Evolutionary conservation across 768 basidiomycete genomes (phyloP).

Genomic region (Xerocomus brunneocitrinus): DNA sequence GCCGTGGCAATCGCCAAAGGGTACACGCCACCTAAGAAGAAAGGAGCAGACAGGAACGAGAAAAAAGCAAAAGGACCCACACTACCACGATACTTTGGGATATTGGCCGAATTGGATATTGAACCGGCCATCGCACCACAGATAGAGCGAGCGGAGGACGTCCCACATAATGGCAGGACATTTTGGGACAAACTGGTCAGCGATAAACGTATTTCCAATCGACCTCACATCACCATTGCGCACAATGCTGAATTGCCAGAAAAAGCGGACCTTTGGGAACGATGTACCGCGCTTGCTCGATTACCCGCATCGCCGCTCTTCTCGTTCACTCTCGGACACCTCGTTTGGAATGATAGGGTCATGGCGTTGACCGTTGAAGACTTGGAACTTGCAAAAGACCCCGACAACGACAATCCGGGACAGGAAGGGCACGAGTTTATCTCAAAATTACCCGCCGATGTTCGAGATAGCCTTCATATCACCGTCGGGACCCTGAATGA

Average conservation of each 20-base stretch:
- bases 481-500: slow-evolving; percentile 72
- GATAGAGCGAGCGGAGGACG: slow-evolving; percentile 34
- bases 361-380: slow-evolving; percentile 77
- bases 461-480: slow-evolving; percentile 64
- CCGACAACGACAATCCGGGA: slow-evolving; percentile 24
- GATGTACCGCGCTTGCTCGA: slow-evolving; percentile 14
- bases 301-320: slow-evolving; percentile 47
- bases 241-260: slow-evolving; percentile 52
- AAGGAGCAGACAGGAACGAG: slow-evolving; percentile 1
- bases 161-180: slow-evolving; percentile 25
- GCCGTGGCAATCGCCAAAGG: slow-evolving; percentile 34
- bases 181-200: slow-evolving; percentile 50
- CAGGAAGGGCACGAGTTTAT: slow-evolving; percentile 46
- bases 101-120: slow-evolving; percentile 72
- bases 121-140: slow-evolving; percentile 39
- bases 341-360: slow-evolving; percentile 74
- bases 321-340: slow-evolving; percentile 50
- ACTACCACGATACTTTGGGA: slow-evolving; percentile 67
- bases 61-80: slow-evolving; percentile 26
- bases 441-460: slow-evolving; percentile 39
- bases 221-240: slow-evolving; percentile 85
- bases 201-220: slow-evolving; percentile 43
- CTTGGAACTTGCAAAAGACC: slow-evolving; percentile 37
- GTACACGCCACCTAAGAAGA: slow-evolving; percentile 36
- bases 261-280: slow-evolving; percentile 42